Percentiles rank a stretch among this genome's conserved stretches.
Conservation (phyloP, 352 stramenopile genomes). For the Phytopythium mirpurense region DNA sequence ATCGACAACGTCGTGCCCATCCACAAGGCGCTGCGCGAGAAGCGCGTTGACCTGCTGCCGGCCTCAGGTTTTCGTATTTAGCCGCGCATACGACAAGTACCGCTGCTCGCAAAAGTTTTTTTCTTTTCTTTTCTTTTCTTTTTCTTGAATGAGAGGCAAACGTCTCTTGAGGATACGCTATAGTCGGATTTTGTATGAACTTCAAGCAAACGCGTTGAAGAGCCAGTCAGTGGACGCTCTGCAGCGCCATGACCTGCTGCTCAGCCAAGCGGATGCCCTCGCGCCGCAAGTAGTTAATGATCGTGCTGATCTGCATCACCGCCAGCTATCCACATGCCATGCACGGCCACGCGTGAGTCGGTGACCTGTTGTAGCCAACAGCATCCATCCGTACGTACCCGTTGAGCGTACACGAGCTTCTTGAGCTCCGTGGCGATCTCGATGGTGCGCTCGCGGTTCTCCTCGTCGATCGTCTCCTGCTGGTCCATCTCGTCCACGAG, state of each 20-base stretch:
- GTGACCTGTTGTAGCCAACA: no score
- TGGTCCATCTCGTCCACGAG: constrained; percentile 43
- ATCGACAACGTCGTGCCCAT: constrained; percentile 65
- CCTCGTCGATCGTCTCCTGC: constrained; percentile 41
- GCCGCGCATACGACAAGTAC: no score
- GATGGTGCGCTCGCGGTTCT: constrained; percentile 28
- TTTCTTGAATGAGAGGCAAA: no score
- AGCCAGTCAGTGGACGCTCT: constrained; percentile 35
- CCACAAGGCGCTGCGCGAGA: constrained; percentile 65
- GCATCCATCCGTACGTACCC: constrained; percentile 18
- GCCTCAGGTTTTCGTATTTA: constrained; percentile 73
- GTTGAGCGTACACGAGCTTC: constrained; percentile 38
- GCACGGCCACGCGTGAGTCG: no score
- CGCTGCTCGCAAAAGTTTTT: no score
- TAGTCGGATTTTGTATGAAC: no score
- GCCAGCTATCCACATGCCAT: constrained; percentile 15
- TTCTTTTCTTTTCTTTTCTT: no score
- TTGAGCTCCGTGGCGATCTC: constrained; percentile 37
- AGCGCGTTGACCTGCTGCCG: constrained; percentile 63
- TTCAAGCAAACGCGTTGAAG: no score
- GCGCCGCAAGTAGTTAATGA: constrained; percentile 63
- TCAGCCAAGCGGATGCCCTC: constrained; percentile 68
- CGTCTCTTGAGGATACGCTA: no score
- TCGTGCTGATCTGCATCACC: constrained; percentile 52
- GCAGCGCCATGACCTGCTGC: constrained; percentile 63